Conservation (phyloP, 345 rosid genomes). For the Rhodamnia argentea region DNA sequence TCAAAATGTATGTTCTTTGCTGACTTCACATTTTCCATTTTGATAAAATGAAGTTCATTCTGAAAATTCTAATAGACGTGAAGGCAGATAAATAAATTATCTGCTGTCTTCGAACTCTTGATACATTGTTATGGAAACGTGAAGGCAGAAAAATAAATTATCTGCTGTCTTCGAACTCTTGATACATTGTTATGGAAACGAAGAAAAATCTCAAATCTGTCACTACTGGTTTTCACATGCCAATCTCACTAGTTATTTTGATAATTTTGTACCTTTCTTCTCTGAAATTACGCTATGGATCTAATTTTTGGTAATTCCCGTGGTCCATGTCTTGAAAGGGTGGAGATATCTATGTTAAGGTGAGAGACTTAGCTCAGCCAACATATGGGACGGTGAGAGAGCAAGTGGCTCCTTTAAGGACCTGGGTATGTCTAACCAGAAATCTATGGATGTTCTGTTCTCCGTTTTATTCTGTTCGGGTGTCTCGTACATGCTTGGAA, state of each 20-base stretch:
- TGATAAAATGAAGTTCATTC: neutral
- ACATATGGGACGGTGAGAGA: constrained; percentile 42
- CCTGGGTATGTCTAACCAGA: constrained; percentile 46
- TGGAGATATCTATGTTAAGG: constrained; percentile 49
- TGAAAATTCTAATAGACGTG: neutral
- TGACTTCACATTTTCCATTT: neutral
- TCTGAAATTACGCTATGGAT: neutral
- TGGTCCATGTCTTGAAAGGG: constrained; percentile 18
- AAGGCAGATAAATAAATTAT: neutral
- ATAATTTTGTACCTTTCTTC: neutral
- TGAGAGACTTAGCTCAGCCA: constrained; percentile 57
- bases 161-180: neutral
- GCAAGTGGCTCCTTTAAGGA: constrained; percentile 47
- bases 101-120: neutral
- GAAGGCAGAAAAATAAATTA: neutral
- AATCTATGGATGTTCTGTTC: neutral
- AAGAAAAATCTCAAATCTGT: neutral
- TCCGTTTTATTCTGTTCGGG: neutral
- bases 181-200: neutral
- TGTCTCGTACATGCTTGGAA: neutral
- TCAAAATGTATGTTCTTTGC: constrained; percentile 34
- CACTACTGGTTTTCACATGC: neutral
- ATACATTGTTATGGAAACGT: neutral
- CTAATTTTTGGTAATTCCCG: neutral
- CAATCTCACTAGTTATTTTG: neutral